Base-by-base conservation (phyloP, 2,329 filamentous ascomycete species). In the Verticillium tricorpus region DNA sequence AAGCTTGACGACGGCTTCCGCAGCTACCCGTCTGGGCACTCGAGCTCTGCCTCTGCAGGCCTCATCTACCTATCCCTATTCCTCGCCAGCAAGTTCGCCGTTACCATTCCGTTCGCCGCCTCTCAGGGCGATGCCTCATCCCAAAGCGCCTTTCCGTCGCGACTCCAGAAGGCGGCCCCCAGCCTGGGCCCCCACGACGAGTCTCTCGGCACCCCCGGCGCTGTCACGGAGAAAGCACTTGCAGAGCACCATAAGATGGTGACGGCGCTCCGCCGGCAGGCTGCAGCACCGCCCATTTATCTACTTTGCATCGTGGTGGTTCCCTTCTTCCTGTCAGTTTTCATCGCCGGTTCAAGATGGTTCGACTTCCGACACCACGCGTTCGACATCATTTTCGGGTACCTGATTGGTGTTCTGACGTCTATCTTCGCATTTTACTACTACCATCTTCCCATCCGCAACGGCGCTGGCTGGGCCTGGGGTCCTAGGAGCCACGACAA, bases 381-480 rank as follows among this genome's bases (percentile, higher is more conserved):
- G n/a, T 94, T 97, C 72, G 94, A 98, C 67, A 91, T 97, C 66
- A 77, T 97, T 2, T 92, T 90, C 65, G 94, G 94, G n/a, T 90
- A 89, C 61, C 67, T 90, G 14, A 89, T 97, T 64, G 94, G 94
- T 9, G 82, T 89, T 15, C 76, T 87, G 55, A 85, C 85, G 40
- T 85, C 91, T 22, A 88, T 88, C 72, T 87, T 94, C 67, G 85
- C 88, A 3, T 97, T 97, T 78, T 83, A 90, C 28, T 92, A 89
- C 78, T 97, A 97, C 72, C 92, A 97, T 71, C 78, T 95, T 11
- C 92, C 93, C 0, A 87, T 96, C 65, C 80, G 79, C 22, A 82
- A 84, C n/a, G 92, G 92, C 7, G 90, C 89, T 1, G 93, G 93
- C 15, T 97, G 93, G 92, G 87, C 91, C 0, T 97, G 93, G 93